Conservation (phyloP, 2,329 filamentous ascomycete species). For the Xylaria polymorpha region DNA sequence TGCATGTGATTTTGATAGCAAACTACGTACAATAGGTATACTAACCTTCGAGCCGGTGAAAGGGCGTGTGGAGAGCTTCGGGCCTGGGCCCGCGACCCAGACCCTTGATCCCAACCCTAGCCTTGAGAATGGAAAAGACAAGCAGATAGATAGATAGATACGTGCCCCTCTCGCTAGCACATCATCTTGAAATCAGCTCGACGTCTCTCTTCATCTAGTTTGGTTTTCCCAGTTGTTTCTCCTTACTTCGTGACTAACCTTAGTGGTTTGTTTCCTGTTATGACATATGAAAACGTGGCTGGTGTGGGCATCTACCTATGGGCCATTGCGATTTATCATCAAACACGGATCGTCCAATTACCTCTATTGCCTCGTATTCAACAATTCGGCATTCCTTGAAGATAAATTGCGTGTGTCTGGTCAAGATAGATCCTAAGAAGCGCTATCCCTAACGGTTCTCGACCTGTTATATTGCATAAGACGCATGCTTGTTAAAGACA, state of each 20-base stretch:
- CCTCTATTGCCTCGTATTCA: not conserved
- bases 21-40: not conserved
- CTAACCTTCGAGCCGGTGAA: slow-evolving; percentile 7
- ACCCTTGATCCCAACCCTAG: slow-evolving; percentile 21
- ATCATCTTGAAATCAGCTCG: slow-evolving; percentile 25
- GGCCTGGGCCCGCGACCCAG: not conserved
- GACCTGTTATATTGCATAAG: not conserved
- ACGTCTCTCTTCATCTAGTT: not conserved
- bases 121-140: not conserved
- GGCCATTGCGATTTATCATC: not conserved
- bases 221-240: not conserved
- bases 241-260: not conserved
- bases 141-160: slow-evolving; percentile 9
- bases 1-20: slow-evolving; percentile 23
- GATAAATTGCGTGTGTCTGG: not conserved
- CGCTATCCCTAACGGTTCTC: not conserved
- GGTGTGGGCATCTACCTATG: not conserved
- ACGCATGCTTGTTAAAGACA: not conserved
- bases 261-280: not conserved
- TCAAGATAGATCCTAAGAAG: not conserved
- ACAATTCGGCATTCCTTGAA: not conserved
- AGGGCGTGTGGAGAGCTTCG: slow-evolving; percentile 15
- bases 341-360: not conserved
- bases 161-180: slow-evolving; percentile 10
- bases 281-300: not conserved